These are phyloP conservation scores for Gossypium aridum DNA, from an alignment of 441 rosid genomes.

Conservation along the genomic window DNA sequence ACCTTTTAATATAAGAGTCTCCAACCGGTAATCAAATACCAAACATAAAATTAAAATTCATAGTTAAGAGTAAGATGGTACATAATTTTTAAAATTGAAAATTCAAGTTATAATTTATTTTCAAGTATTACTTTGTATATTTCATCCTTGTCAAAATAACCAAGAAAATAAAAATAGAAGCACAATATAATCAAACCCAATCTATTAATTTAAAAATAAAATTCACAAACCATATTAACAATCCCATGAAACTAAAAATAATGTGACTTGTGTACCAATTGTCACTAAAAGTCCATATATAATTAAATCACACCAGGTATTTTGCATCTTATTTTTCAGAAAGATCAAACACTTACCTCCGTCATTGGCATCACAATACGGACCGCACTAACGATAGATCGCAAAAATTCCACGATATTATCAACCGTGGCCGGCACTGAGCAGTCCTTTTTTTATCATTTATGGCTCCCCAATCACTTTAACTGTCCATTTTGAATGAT, in stretches of 20 bases:
- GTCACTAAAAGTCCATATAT: background rate
- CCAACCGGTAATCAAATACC: too few species aligned
- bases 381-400: too few species aligned
- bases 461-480: conserved; percentile 22
- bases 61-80: too few species aligned
- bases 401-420: too few species aligned
- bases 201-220: background rate
- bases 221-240: background rate
- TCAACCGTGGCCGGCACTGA: background rate
- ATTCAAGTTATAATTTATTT: too few species aligned
- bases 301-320: background rate
- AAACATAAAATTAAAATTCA: too few species aligned
- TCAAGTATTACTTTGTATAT: too few species aligned
- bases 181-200: background rate
- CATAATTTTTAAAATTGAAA: too few species aligned
- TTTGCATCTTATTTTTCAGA: background rate
- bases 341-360: background rate
- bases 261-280: background rate
- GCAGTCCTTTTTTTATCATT: conserved; percentile 11
- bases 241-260: background rate
- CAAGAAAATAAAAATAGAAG: background rate
- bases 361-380: too few species aligned
- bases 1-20: too few species aligned
- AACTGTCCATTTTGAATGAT: conserved; percentile 28
- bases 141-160: too few species aligned